phyloP scores from a whole-genome alignment of 208 protist genomes.

The Leishmania braziliensis region DNA sequence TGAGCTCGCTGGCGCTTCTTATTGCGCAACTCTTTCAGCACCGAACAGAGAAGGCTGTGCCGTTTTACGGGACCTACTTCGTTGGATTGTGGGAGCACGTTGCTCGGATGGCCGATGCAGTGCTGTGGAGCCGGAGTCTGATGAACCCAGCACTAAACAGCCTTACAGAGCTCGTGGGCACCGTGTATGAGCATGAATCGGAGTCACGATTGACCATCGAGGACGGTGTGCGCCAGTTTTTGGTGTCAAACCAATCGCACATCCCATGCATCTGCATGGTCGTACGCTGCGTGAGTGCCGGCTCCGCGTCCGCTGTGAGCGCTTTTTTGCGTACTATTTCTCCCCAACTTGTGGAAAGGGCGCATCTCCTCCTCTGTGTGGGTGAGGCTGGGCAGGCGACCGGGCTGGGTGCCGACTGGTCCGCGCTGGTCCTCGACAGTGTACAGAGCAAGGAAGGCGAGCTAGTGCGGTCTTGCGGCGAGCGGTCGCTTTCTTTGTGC shows the following conservation, averaged over 20 bases:
- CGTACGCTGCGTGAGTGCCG: constrained; percentile 21
- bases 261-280: constrained; percentile 24
- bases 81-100: constrained; percentile 22
- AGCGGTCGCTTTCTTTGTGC: constrained; percentile 42
- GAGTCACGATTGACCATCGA: constrained; percentile 24
- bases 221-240: constrained; percentile 15
- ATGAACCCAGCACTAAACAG: constrained; percentile 21
- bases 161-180: constrained; percentile 16
- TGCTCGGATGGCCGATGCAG: constrained; percentile 20
- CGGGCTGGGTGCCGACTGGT: constrained; percentile 31
- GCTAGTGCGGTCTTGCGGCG: constrained; percentile 31
- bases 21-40: constrained; percentile 17
- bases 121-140: constrained; percentile 26
- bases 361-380: constrained; percentile 29
- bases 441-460: constrained; percentile 40
- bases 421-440: constrained; percentile 34
- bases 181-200: constrained; percentile 20
- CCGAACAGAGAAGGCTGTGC: not conserved
- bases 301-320: constrained; percentile 1
- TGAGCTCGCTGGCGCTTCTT: constrained; percentile 16
- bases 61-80: constrained; percentile 17
- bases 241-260: constrained; percentile 21
- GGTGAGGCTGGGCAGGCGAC: constrained; percentile 40
- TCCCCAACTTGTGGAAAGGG: constrained; percentile 3
- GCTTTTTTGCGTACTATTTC: constrained; percentile 21